A percentile compares a stretch with the other conserved stretches of the same genome.
These are phyloP conservation scores for Trichoderma sp. DNA, from an alignment of 2,329 filamentous ascomycete genomes.

Conservation along the genomic window DNA sequence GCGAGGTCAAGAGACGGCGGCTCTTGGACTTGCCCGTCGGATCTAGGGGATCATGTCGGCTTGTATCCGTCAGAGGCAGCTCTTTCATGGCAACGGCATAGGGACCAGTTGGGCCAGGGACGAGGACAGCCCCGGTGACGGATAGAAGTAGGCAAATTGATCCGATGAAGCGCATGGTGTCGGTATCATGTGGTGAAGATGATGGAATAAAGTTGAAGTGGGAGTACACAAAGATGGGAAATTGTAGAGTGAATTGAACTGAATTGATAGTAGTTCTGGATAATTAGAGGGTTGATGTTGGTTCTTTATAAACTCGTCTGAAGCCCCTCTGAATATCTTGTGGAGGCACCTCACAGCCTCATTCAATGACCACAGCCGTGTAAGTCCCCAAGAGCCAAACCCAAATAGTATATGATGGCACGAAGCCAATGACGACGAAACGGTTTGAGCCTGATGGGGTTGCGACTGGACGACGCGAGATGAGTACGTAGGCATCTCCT, in stretches of 20 bases:
- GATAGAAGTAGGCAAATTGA: slow-evolving; percentile 22
- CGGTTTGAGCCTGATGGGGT: not conserved
- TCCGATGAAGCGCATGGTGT: slow-evolving; percentile 18
- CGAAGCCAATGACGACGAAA: slow-evolving; percentile 7
- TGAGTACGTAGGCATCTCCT: not conserved
- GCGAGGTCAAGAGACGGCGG: slow-evolving; percentile 29
- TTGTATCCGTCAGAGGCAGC: slow-evolving; percentile 30
- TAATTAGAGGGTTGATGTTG: not conserved
- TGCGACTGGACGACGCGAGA: not conserved
- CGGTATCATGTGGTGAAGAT: not conserved
- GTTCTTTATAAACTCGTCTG: not conserved
- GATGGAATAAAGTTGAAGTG: not conserved
- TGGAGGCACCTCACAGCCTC: slow-evolving; percentile 22
- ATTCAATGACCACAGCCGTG: not conserved
- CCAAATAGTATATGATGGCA: slow-evolving; percentile 9
- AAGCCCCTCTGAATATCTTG: not conserved
- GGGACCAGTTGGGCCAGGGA: slow-evolving; percentile 31
- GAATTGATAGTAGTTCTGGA: not conserved
- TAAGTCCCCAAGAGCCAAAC: not conserved
- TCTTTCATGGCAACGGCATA: slow-evolving; percentile 30
- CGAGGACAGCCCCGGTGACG: slow-evolving; percentile 25
- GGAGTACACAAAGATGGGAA: not conserved
- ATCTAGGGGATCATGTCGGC: slow-evolving; percentile 33
- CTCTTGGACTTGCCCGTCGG: slow-evolving; percentile 28
- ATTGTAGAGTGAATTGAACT: not conserved